Percentiles rank a stretch among this genome's conserved stretches.
Evolutionary conservation across 2,329 filamentous ascomycete genomes (phyloP).

Genomic region (Teratosphaeria nubilosa): DNA sequence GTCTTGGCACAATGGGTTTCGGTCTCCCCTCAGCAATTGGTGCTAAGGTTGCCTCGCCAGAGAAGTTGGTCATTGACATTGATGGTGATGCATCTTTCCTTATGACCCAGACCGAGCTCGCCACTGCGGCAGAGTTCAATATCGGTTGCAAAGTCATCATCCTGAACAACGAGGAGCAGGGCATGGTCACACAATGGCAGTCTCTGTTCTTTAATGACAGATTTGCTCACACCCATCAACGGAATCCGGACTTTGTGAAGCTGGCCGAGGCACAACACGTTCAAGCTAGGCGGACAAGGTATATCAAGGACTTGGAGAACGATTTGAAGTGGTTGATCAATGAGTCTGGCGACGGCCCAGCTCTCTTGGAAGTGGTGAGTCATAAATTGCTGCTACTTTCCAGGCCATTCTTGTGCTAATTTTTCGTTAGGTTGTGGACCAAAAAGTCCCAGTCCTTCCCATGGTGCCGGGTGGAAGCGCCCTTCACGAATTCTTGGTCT

Average conservation of each 20-base stretch:
- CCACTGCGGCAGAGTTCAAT: constrained; percentile 87
- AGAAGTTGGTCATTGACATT: constrained; percentile 85
- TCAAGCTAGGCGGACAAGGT: constrained; percentile 59
- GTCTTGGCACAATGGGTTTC: constrained; percentile 91
- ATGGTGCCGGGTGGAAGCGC: constrained; percentile 88
- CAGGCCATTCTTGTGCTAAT: neutral
- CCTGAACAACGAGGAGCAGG: constrained; percentile 94
- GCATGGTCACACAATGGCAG: constrained; percentile 99
- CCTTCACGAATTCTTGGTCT: constrained; percentile 87
- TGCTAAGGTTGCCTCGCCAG: constrained; percentile 74
- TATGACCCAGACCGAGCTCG: constrained; percentile 95
- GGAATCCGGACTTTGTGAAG: constrained; percentile 94
- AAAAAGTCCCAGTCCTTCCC: constrained; percentile 85
- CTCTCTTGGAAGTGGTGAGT: constrained; percentile 65
- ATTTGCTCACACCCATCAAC: constrained; percentile 84
- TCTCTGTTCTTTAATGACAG: constrained; percentile 94
- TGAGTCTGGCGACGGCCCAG: constrained; percentile 65
- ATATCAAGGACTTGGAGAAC: constrained; percentile 67
- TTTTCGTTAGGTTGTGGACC: constrained; percentile 56
- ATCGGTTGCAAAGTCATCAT: constrained; percentile 93
- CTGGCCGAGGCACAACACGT: constrained; percentile 85
- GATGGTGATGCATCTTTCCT: constrained; percentile 98
- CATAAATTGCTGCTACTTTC: neutral
- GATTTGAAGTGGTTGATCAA: constrained; percentile 82
- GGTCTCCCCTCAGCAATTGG: constrained; percentile 92